Evolutionary conservation across 352 stramenopile genomes (phyloP), one percentile per base, ranked within the genome.

Genomic region (Phytophthora cactorum): DNA sequence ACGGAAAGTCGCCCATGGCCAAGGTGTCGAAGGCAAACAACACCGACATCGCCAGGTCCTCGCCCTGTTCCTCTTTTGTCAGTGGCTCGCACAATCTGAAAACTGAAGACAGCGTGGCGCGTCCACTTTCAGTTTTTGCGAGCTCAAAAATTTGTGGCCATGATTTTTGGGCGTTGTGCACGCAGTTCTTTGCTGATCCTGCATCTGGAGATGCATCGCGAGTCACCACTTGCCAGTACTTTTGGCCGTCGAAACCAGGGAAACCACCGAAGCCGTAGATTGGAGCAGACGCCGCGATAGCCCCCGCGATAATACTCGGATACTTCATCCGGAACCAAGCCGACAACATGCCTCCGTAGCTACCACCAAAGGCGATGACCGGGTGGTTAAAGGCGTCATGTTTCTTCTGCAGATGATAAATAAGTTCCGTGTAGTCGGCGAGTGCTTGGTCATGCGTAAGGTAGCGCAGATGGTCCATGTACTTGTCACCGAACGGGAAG

Each of bases 241-340:
- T 82, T 27, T 92, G 72, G 6, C 84, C 84, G 15, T 86, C 66
- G 60, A 88, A 93, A 14, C 72, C 53, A 14, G 77, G 55, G 51
- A 82, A 93, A n/a, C 79, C 86, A 7, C 70, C 71, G 59, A 98
- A 98, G 45, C 84, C 90, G 15, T 97, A 86, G 53, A 99, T 98
- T 9, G 97, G 97, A 15, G 97, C 97, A 6, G 91, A 98, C 2
- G 87, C 93, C 0, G 97, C 94, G 68, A 99, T 98, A 6, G 93
- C 92, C 22, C 97, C 97, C 47, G 88, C 81, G 8, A 98, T 79
- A 8, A 97, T 81, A 50, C 86, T 72, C 9, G 97, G 96, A 74
- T 99, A 98, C 79, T 98, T 98, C 72, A 98, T 96, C n/a, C 96
- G 89, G 62, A 98, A 89, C 91, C 95, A 99, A 29, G 90, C 79